These are phyloP conservation scores for Alternaria alternata DNA, from an alignment of 2,329 filamentous ascomycete species.

Conservation along the genomic window DNA sequence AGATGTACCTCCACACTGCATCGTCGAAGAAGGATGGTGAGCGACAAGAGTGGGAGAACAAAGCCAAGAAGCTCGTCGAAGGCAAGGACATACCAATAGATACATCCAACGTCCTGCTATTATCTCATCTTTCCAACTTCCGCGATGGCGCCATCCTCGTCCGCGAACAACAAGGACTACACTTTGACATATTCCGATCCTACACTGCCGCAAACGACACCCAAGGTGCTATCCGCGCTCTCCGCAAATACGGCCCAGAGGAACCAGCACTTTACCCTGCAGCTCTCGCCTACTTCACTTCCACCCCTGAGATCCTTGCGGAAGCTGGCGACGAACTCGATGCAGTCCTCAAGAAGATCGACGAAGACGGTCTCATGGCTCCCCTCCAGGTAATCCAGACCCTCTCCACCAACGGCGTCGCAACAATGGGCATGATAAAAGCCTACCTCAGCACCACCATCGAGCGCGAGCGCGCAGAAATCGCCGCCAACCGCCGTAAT, in stretches of 20 bases:
- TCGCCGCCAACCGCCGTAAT: constrained; percentile 79
- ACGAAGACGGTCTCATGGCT: constrained; percentile 90
- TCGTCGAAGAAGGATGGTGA: constrained; percentile 74
- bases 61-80: constrained; percentile 88
- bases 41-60: constrained; percentile 84
- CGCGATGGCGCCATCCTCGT: constrained; percentile 89
- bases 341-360: constrained; percentile 82
- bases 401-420: constrained; percentile 78
- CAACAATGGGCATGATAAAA: constrained; percentile 98
- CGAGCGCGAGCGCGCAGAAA: constrained; percentile 85
- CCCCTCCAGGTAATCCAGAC: constrained; percentile 97
- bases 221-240: constrained; percentile 83
- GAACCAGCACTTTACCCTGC: constrained; percentile 93
- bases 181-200: constrained; percentile 95
- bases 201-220: constrained; percentile 95
- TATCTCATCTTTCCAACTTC: constrained; percentile 93
- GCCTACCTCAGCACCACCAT: constrained; percentile 90
- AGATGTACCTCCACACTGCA: constrained; percentile 96
- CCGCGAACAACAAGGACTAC: constrained; percentile 88
- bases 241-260: constrained; percentile 89
- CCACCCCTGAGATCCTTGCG: constrained; percentile 78
- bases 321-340: constrained; percentile 89
- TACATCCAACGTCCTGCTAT: constrained; percentile 89
- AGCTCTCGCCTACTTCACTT: constrained; percentile 92
- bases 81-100: constrained; percentile 83